Evolutionary conservation across 1,284 basidiomycete species (phyloP), one percentile per base, ranked within the genome.

Genomic region (Entoloma clypeatum): DNA sequence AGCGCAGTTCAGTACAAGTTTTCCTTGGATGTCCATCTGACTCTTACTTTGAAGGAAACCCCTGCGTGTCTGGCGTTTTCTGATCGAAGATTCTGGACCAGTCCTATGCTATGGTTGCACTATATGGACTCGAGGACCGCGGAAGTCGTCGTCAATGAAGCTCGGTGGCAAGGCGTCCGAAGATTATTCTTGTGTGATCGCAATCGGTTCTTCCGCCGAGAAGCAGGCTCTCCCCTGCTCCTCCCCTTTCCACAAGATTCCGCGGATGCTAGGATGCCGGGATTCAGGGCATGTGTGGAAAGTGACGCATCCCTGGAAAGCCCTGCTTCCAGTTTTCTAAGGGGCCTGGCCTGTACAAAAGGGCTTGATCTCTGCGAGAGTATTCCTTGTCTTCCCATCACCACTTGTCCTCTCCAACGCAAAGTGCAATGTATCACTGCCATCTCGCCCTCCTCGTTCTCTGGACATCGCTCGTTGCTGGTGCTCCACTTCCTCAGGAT

Each of bases 401-500:
- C n/a, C n/a, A 42, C 13, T 41, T 37, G 41, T 40, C 35, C 10
- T 25, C 44, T 22, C 28, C 43, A 27, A 19, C 27, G 11, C 41
- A 40, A 27, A 24, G 18, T 30, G 23, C 28, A 21, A 52, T 52
- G 51, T 43, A 45, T 26, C 29, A 35, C 38, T 39, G 14, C 27
- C 40, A 39, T 16, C 32, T 51, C 16, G 37, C 44, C 25, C 34
- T 52, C 22, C 27, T 47, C 34, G 24, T 49, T 14, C 31, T 50
- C 28, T 36, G 41, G 29, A 23, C 44, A 16, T 45, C 43, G 27
- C 35, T 48, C 13, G 48, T 38, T 2, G 19, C 38, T 4, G 44
- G 26, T 4, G 39, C 25, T 17, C n/a, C n/a, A n/a, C n/a, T n/a
- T n/a, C n/a, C n/a, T n/a, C n/a, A n/a, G n/a, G n/a, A n/a, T n/a